Evolutionary conservation across 768 basidiomycete species (phyloP), one percentile per base, ranked within the genome.

Genomic region (Serendipita sp.): DNA sequence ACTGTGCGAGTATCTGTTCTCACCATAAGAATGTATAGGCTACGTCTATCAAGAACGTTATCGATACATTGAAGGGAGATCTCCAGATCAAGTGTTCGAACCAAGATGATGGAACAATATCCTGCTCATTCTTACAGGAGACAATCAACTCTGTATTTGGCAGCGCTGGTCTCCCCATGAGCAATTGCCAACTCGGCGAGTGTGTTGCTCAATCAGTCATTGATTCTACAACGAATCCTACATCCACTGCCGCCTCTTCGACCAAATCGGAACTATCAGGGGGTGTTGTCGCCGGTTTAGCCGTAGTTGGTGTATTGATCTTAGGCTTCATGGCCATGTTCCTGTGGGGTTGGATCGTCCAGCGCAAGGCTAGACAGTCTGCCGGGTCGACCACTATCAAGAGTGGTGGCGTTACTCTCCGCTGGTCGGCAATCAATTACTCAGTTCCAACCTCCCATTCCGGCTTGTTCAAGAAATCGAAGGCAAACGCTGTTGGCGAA

Each of bases 271-370:
- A 80, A 16, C 81, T 96, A 7, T 79, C 83, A 64, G 81, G 84
- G 0, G 93, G 94, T 1, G 93, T 96, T 28, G 90, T 96, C 65
- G 93, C 89, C 41, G 94, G 94, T 11, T 74, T 97, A 34, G 91
- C 86, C 0, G 88, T 93, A 30, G 85, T 96, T 7, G 88, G 92
- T 3, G 79, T 74, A 0, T 70, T 96, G 48, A 64, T 88, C 16
- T 73, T 80, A 1, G 68, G 83, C 0, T 81, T 85, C 0, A 73
- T 93, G 2, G 72, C 75, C 0, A 73, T 85, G n/a, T 70, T 96
- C 4, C 66, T 79, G 2, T 76, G 85, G 69, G 93, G 91, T 0
- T 80, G 81, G 69, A 64, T 81, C 53, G 72, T 73, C 16, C 89
- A 89, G 70, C 76, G 81, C 38, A 78, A 77, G 18, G 91, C 90